Percentiles rank a stretch among this genome's conserved stretches.
phyloP scores from a whole-genome alignment of 148 eudicot genomes.

The Polygonum aviculare region DNA sequence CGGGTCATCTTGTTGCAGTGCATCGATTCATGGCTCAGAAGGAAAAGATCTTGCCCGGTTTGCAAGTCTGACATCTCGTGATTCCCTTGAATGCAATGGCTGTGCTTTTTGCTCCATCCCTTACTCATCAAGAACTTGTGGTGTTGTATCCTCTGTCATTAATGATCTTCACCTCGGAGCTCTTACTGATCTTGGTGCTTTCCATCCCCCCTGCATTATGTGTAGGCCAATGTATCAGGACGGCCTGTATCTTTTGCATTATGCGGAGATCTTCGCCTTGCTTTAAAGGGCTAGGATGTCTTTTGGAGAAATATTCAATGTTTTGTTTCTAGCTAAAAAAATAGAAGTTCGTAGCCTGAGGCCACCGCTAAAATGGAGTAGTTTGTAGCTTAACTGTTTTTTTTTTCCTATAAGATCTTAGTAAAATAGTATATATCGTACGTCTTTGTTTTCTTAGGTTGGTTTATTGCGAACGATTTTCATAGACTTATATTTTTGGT shows the following conservation, averaged over 20 bases:
- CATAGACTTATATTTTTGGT: too few species aligned
- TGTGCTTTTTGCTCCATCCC: background rate
- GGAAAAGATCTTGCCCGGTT: slow-evolving; percentile 75
- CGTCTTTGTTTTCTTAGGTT: background rate
- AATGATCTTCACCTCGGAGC: background rate
- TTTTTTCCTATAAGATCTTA: background rate
- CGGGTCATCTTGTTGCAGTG: slow-evolving; percentile 37
- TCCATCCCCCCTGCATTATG: background rate
- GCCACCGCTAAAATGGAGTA: background rate
- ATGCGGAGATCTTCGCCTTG: background rate
- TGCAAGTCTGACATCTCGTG: slow-evolving; percentile 79
- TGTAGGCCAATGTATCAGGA: background rate
- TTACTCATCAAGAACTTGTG: background rate
- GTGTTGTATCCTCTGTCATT: background rate
- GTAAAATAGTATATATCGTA: background rate
- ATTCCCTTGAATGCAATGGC: background rate
- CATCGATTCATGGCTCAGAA: slow-evolving; percentile 94
- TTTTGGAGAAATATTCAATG: background rate
- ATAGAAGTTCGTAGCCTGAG: background rate
- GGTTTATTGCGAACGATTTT: too few species aligned
- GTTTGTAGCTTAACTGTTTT: background rate
- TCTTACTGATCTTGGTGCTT: slow-evolving; percentile 5
- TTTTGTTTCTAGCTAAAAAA: background rate
- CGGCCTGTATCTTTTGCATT: background rate
- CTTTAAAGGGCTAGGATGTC: background rate